Conservation (phyloP, 2,329 filamentous ascomycete genomes). For the Zymoseptoria tritici region DNA sequence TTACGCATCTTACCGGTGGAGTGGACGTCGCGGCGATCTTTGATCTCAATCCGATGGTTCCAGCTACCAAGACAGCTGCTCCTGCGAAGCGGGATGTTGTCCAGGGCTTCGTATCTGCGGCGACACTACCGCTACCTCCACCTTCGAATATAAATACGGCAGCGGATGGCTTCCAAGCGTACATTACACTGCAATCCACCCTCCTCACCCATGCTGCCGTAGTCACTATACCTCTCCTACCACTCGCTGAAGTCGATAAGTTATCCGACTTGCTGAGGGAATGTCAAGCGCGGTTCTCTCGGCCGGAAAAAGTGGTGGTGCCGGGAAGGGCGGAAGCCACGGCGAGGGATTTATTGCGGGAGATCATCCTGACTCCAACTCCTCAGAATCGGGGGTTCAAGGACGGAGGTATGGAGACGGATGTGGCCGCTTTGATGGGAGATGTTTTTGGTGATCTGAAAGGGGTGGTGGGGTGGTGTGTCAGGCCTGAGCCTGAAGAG, state of each 20-base stretch:
- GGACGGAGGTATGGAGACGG: neutral
- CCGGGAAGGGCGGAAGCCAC: conserved; percentile 19
- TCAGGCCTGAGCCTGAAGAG: neutral
- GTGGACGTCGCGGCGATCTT: conserved; percentile 27
- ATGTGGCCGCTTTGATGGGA: neutral
- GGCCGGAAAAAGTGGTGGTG: neutral
- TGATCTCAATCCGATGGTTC: conserved; percentile 17
- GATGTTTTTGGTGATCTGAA: neutral
- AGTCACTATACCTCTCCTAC: conserved; percentile 23
- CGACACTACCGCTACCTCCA: neutral
- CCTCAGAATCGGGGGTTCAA: too few relatives aligned
- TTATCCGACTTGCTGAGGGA: conserved; percentile 21
- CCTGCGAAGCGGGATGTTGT: conserved; percentile 8
- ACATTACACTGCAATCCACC: conserved; percentile 21
- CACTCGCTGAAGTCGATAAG: conserved; percentile 14
- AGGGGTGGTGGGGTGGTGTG: neutral
- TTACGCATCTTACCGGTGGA: conserved; percentile 24
- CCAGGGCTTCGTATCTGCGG: neutral
- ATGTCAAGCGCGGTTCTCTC: conserved; percentile 8
- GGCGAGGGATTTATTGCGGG: neutral
- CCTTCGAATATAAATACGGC: neutral
- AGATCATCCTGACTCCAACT: neutral
- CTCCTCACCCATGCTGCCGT: conserved; percentile 18
- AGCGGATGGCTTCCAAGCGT: conserved; percentile 16
- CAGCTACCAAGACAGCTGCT: conserved; percentile 6